These are phyloP conservation scores for Tetradesmus obliquus DNA, from an alignment of 139 green algal genomes.

Conservation along the genomic window DNA sequence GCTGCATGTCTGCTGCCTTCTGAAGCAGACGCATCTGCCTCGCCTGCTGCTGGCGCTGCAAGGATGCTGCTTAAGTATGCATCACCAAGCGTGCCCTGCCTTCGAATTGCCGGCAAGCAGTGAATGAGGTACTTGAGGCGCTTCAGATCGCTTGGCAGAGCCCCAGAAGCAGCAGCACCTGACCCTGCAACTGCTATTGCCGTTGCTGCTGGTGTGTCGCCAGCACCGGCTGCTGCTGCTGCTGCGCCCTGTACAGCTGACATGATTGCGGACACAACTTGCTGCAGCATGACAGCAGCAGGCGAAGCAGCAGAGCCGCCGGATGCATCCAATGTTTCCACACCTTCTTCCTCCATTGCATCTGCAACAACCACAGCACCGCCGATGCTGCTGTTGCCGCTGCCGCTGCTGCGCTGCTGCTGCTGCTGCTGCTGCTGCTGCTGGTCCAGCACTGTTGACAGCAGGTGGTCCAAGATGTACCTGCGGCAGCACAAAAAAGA, in stretches of 20 bases:
- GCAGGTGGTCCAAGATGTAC: constrained; percentile 55
- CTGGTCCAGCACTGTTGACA: background rate
- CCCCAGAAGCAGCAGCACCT: background rate
- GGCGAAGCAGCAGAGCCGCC: background rate
- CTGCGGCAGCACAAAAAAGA: background rate
- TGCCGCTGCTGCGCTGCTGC: background rate
- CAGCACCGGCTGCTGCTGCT: constrained; percentile 6
- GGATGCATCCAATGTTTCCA: background rate
- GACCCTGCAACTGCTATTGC: background rate
- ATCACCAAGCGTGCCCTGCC: background rate
- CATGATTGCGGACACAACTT: background rate
- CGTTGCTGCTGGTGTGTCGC: background rate
- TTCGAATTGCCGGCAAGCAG: background rate
- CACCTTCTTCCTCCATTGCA: background rate
- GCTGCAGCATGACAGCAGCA: constrained; percentile 25
- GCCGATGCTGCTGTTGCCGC: background rate
- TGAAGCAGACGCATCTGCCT: background rate
- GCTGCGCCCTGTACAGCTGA: constrained; percentile 14
- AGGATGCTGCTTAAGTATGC: background rate
- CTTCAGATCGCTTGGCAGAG: constrained; percentile 7
- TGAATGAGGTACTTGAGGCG: constrained; percentile 20
- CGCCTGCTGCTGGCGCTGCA: background rate
- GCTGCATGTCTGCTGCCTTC: background rate
- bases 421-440: background rate
- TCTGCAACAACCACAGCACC: background rate